Evolutionary conservation across 163 green algal genomes (phyloP).

Genomic region (Smithsoniella earleae): DNA sequence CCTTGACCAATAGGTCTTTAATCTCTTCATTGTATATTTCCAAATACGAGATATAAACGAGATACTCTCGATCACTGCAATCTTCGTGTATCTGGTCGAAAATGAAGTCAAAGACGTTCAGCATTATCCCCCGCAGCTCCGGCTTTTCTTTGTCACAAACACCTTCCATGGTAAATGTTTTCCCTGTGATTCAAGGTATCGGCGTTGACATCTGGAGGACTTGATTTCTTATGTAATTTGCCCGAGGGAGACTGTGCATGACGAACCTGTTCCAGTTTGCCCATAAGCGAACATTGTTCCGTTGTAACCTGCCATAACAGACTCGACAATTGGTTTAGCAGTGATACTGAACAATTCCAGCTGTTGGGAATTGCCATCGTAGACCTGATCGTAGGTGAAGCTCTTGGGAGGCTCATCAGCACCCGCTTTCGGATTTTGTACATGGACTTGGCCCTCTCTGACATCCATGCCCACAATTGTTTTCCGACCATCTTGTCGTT

Average conservation of each 20-base stretch:
- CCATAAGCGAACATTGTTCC: constrained; percentile 45
- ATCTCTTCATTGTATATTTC: constrained; percentile 46
- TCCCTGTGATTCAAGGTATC: constrained; percentile 29
- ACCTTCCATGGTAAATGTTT: constrained; percentile 46
- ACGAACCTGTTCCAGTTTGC: constrained; percentile 39
- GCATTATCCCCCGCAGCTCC: constrained; percentile 34
- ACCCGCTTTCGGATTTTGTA: constrained; percentile 54
- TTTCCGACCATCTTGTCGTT: constrained; percentile 50
- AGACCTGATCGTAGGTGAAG: constrained; percentile 63
- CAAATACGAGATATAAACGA: constrained; percentile 39
- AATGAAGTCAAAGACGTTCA: constrained; percentile 34
- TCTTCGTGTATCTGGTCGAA: constrained; percentile 37
- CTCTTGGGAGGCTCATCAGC: constrained; percentile 51
- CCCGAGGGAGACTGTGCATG: no score
- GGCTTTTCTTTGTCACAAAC: background rate
- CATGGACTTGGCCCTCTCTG: constrained; percentile 39
- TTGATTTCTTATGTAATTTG: no score
- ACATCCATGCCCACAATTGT: constrained; percentile 58
- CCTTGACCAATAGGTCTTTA: constrained; percentile 37
- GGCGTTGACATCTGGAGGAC: no score
- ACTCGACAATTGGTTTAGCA: constrained; percentile 39
- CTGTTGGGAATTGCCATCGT: constrained; percentile 40
- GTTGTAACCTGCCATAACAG: constrained; percentile 41
- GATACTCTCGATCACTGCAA: constrained; percentile 34
- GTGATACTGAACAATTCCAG: constrained; percentile 35